Base-by-base conservation (phyloP, 2,329 filamentous ascomycete genomes). In the Paecilomyces sp. region DNA sequence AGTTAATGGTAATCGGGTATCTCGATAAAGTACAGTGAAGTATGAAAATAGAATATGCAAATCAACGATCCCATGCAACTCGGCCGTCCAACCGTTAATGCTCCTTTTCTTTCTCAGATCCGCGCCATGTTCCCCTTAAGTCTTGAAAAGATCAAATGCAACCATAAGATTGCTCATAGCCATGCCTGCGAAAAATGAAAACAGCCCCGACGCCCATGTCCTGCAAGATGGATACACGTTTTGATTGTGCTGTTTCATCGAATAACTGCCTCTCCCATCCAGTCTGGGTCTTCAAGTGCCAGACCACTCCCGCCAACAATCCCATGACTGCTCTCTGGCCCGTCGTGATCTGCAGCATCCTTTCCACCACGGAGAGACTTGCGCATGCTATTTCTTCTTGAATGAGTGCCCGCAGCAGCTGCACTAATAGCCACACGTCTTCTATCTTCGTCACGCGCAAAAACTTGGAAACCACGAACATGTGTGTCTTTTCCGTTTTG, bases 401-500 rank as follows among this genome's bases (percentile, higher is more conserved):
- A 65, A n/a, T 67, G 62, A 7, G 63, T 66, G 68, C 72, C 69
- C 12, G 71, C 72, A 36, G 70, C 72, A 30, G 71, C 41, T 64
- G 57, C 56, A 6, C 55, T 72, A 63, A 65, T 66, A 7, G 62
- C 67, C 47, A 70, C 63, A 2, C 69, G 67, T 3, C 70, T 68
- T 0, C 73, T 70, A 53, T 65, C 70, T 55, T 79, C 76, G 61
- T 81, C 78, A 31, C 70, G 72, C 13, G 85, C 82, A 69, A 87
- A 99, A 9, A 97, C 88, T 77, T 96, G 95, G 74, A 99, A 84
- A 1, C 92, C 93, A 15, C 94, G 84, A 25, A 99, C 83, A 79
- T 99, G 94, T n/a, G 94, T 99, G 73, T 99, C 94, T 74, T 99
- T 99, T 64, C 94, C 94, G 73, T 99, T 99, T 77, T 99, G 94